Conservation (phyloP, 495 filamentous ascomycete genomes). For the Cryomyces minteri region DNA sequence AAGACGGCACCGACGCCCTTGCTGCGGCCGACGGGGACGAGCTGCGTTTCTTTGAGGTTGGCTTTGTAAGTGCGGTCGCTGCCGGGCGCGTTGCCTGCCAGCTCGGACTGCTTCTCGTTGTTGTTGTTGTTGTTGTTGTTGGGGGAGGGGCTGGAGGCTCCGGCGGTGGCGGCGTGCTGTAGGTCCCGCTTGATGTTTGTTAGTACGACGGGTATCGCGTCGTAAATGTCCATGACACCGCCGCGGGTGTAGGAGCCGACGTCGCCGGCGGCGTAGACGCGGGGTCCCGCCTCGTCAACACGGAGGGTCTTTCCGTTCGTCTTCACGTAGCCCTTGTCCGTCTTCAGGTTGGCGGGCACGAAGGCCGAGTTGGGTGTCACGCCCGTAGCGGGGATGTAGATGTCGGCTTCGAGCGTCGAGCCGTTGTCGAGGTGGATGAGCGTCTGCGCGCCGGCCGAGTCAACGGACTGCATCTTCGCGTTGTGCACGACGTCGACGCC, state of each 20-base stretch:
- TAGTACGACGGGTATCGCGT: slow-evolving; percentile 21
- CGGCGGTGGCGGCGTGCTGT: slow-evolving; percentile 4
- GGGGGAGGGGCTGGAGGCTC: too few relatives aligned
- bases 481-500: slow-evolving; percentile 28
- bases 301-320: slow-evolving; percentile 25
- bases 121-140: too few relatives aligned
- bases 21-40: slow-evolving; percentile 34
- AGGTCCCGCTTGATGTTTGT: slow-evolving; percentile 28
- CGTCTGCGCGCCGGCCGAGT: slow-evolving; percentile 14
- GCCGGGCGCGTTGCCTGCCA: neutral
- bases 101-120: neutral
- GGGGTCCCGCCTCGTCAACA: slow-evolving; percentile 27
- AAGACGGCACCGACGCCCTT: slow-evolving; percentile 37
- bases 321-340: slow-evolving; percentile 20
- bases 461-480: slow-evolving; percentile 9
- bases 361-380: slow-evolving; percentile 27
- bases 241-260: slow-evolving; percentile 13
- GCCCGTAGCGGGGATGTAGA: slow-evolving; percentile 31
- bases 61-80: slow-evolving; percentile 14
- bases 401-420: slow-evolving; percentile 21
- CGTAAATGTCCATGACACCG: slow-evolving; percentile 23
- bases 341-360: slow-evolving; percentile 19
- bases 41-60: slow-evolving; percentile 18
- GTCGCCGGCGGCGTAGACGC: slow-evolving; percentile 31
- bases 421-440: slow-evolving; percentile 18